Evolutionary conservation across 139 green algal genomes (phyloP).

Genomic region (Chlorella ohadii): DNA sequence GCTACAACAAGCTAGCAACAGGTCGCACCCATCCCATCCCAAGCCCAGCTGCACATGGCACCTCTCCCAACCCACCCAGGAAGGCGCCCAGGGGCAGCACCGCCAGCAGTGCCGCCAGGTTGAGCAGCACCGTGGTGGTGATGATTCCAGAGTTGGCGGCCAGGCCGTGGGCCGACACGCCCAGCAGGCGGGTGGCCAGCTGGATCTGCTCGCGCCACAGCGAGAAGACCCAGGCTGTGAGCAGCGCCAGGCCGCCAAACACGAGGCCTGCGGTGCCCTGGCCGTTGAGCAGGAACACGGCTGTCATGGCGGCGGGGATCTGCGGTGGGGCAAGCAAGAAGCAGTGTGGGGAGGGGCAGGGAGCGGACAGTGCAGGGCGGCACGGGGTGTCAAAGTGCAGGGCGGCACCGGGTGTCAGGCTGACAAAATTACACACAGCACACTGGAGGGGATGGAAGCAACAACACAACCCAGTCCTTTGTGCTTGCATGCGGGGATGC

Average conservation of each 20-base stretch:
- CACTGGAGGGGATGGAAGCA: too few species aligned
- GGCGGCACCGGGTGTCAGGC: too few species aligned
- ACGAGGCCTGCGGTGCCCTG: constrained; percentile 18
- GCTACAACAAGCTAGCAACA: too few species aligned
- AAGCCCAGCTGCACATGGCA: too few species aligned
- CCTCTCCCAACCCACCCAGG: neutral
- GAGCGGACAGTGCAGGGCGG: too few species aligned
- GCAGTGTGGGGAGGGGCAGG: too few species aligned
- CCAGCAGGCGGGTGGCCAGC: constrained; percentile 60
- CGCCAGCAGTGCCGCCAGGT: constrained; percentile 29
- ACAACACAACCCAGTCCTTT: too few species aligned
- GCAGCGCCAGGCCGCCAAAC: constrained; percentile 26
- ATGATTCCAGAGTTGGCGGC: constrained; percentile 54
- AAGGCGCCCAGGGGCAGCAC: neutral
- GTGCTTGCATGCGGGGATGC: too few species aligned
- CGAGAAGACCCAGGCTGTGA: constrained; percentile 58
- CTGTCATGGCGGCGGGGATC: neutral
- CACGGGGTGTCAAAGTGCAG: too few species aligned
- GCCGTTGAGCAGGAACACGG: constrained; percentile 26
- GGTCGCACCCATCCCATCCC: too few species aligned
- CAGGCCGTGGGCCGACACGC: constrained; percentile 54
- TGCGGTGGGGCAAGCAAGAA: neutral
- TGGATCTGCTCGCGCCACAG: constrained; percentile 64
- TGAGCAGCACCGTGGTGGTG: constrained; percentile 38
- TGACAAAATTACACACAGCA: too few species aligned